Evolutionary conservation across 2,329 filamentous ascomycete genomes (phyloP).

Genomic region (Pseudogymnoascus destructans): DNA sequence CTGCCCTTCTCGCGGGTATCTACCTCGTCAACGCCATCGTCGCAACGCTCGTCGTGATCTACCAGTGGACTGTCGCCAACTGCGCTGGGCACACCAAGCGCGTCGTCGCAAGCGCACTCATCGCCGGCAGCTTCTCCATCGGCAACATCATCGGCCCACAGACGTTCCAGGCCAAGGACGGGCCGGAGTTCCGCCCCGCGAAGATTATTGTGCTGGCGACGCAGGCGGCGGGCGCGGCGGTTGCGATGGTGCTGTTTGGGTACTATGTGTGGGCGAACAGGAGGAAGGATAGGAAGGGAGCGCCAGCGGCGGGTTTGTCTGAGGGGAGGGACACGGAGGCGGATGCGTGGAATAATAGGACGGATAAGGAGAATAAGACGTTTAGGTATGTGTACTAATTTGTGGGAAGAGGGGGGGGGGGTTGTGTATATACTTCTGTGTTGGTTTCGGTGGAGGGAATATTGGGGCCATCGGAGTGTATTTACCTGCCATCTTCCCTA

Average conservation of each 20-base stretch:
- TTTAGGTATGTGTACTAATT: constrained; percentile 39
- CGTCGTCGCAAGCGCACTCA: constrained; percentile 35
- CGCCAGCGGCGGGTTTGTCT: constrained; percentile 20
- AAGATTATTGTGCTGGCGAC: constrained; percentile 41
- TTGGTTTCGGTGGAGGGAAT: not conserved
- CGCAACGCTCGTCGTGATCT: constrained; percentile 34
- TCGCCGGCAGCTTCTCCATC: constrained; percentile 37
- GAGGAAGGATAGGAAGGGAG: constrained; percentile 30
- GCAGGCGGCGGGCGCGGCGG: constrained; percentile 20
- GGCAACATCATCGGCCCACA: constrained; percentile 44
- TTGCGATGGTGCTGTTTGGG: constrained; percentile 33
- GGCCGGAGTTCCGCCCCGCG: constrained; percentile 37
- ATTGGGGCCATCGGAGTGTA: not conserved
- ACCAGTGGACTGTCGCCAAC: constrained; percentile 36
- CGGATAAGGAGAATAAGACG: constrained; percentile 42
- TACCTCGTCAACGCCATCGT: constrained; percentile 39
- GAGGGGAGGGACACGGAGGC: constrained; percentile 25
- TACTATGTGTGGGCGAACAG: constrained; percentile 38
- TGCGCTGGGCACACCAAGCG: constrained; percentile 38
- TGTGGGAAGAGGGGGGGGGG: not conserved
- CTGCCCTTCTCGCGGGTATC: constrained; percentile 36
- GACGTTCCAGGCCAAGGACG: constrained; percentile 39
- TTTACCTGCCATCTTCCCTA: not conserved
- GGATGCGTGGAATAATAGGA: constrained; percentile 37
- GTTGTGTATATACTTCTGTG: not conserved